Conservation (phyloP, 345 rosid species). For the Populus simonii region DNA sequence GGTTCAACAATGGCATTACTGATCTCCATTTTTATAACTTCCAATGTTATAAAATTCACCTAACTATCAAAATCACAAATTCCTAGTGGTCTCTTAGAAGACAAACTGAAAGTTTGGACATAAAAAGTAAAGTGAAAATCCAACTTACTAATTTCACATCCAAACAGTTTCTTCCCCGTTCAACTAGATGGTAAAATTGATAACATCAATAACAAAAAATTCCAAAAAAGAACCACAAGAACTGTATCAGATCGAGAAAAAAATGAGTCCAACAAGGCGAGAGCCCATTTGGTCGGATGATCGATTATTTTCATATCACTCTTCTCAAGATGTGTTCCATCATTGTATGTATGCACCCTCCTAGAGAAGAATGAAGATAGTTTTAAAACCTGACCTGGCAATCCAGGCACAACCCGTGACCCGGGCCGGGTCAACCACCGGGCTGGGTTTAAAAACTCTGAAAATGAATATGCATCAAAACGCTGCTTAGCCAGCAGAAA, state of each 20-base stretch:
- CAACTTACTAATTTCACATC: background rate
- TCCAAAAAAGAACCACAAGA: background rate
- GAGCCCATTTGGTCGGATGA: constrained; percentile 28
- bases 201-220: background rate
- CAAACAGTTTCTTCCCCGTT: background rate
- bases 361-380: background rate
- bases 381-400: too few species aligned
- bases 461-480: constrained; percentile 25
- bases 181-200: background rate
- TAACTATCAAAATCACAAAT: background rate
- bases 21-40: background rate
- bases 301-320: constrained; percentile 18
- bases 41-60: background rate
- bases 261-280: constrained; percentile 8
- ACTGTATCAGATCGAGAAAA: constrained; percentile 31
- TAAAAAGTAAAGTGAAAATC: background rate
- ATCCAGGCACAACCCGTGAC: too few species aligned
- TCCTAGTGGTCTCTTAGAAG: too few species aligned
- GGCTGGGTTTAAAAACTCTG: too few species aligned
- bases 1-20: background rate
- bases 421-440: too few species aligned
- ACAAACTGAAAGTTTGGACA: background rate
- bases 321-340: constrained; percentile 35
- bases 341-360: constrained; percentile 18
- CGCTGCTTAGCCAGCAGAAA: constrained; percentile 29